phyloP scores from a whole-genome alignment of 768 basidiomycete species.

The Calocera viscosa region DNA sequence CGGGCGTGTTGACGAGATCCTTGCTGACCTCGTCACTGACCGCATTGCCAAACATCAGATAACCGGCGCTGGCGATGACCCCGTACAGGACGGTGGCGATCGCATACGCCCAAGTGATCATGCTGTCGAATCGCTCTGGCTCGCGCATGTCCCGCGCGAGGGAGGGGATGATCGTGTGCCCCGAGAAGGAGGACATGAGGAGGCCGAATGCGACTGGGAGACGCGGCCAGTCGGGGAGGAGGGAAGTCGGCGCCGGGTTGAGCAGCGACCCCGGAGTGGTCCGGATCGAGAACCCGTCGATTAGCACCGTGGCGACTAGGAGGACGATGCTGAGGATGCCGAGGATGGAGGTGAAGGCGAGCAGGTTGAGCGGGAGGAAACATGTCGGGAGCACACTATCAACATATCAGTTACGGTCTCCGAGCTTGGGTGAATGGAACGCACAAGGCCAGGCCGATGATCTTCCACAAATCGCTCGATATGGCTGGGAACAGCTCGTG shows the following conservation, averaged over 20 bases:
- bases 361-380: conserved; percentile 70
- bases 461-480: conserved; percentile 60
- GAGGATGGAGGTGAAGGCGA: conserved; percentile 80
- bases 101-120: conserved; percentile 81
- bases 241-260: conserved; percentile 54
- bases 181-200: conserved; percentile 76
- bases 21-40: conserved; percentile 81
- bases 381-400: conserved; percentile 67
- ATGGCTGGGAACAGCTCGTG: conserved; percentile 56
- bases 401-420: conserved; percentile 5
- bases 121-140: conserved; percentile 62
- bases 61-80: conserved; percentile 66
- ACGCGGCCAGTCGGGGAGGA: conserved; percentile 42
- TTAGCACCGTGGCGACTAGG: conserved; percentile 61
- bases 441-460: conserved; percentile 59
- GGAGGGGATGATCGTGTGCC: conserved; percentile 85
- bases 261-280: conserved; percentile 71
- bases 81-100: conserved; percentile 47
- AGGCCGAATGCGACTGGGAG: conserved; percentile 76
- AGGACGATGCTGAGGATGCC: conserved; percentile 69
- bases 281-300: conserved; percentile 67
- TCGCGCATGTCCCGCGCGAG: conserved; percentile 81
- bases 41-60: conserved; percentile 74
- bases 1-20: conserved; percentile 59
- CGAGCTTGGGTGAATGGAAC: conserved; percentile 18